Evolutionary conservation across 108 stramenopile species (phyloP).

Genomic region (Pinguiococcus pyrenoidosus): DNA sequence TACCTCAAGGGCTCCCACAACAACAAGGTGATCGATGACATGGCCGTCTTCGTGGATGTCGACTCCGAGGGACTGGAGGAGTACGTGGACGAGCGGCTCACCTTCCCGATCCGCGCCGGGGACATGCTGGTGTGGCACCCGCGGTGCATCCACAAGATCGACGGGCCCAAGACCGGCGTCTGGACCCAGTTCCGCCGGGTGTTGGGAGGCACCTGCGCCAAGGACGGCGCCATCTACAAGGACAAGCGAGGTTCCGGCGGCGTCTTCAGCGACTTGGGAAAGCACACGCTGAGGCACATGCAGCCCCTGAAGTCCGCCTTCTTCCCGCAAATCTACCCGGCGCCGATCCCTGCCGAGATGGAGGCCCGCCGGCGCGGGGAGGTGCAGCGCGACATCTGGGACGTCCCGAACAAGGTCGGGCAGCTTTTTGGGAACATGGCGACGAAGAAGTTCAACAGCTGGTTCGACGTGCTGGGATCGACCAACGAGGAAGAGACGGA

Average conservation of each 20-base stretch:
- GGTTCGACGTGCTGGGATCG: too few species aligned
- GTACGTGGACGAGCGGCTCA: conserved; percentile 47
- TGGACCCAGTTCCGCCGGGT: conserved; percentile 66
- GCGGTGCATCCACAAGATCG: conserved; percentile 77
- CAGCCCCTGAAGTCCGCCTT: conserved; percentile 51
- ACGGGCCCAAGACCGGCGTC: conserved; percentile 67
- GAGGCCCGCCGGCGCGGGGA: too few species aligned
- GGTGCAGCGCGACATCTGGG: too few species aligned
- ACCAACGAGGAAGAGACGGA: too few species aligned
- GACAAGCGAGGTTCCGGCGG: conserved; percentile 72
- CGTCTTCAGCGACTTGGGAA: conserved; percentile 65
- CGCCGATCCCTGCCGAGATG: conserved; percentile 47
- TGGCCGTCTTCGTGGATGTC: conserved; percentile 73
- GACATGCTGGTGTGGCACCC: conserved; percentile 86
- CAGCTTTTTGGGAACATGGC: too few species aligned
- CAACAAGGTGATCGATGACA: conserved; percentile 54
- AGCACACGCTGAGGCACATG: conserved; percentile 57
- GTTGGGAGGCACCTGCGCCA: conserved; percentile 66
- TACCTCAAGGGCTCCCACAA: conserved; percentile 73
- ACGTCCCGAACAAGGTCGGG: too few species aligned
- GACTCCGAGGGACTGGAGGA: conserved; percentile 59
- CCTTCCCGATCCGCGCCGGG: conserved; percentile 69
- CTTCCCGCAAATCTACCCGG: conserved; percentile 68
- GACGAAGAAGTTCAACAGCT: too few species aligned
- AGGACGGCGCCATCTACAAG: conserved; percentile 50